Percentiles rank a stretch among this genome's conserved stretches.
phyloP scores from a whole-genome alignment of 1,139 yeast genomes.

The Debaryomycetaceae sp. region DNA sequence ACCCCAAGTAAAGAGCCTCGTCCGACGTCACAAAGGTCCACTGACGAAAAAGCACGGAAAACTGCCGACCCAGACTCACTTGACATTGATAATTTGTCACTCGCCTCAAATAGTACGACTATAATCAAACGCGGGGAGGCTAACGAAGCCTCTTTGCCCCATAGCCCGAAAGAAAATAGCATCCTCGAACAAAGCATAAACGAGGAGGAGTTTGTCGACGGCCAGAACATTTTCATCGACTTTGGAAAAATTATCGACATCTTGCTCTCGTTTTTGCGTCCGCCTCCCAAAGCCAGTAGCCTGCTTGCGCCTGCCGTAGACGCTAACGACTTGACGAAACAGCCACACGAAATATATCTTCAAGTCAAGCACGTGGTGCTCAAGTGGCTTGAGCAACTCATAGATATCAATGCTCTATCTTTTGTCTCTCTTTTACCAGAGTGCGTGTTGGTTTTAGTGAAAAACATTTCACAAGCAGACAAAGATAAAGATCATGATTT shows the following conservation, averaged over 20 bases:
- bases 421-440: slow-evolving; percentile 51
- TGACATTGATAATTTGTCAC: slow-evolving; percentile 12
- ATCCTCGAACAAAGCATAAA: not conserved
- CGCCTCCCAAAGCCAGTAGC: slow-evolving; percentile 19
- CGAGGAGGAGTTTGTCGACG: slow-evolving; percentile 44
- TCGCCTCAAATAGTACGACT: slow-evolving; percentile 16
- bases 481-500: slow-evolving; percentile 29
- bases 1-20: not conserved
- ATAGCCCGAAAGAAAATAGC: too few relatives aligned
- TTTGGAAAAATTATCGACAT: slow-evolving; percentile 74
- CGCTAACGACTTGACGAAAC: slow-evolving; percentile 16
- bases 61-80: slow-evolving; percentile 1
- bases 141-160: slow-evolving; percentile 42
- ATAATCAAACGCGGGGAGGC: slow-evolving; percentile 6
- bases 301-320: too few relatives aligned
- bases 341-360: slow-evolving; percentile 42
- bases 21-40: slow-evolving; percentile 3
- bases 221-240: slow-evolving; percentile 80
- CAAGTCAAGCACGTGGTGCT: slow-evolving; percentile 75
- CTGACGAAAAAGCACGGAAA: slow-evolving; percentile 2
- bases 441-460: slow-evolving; percentile 27
- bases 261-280: slow-evolving; percentile 64
- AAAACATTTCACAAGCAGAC: slow-evolving; percentile 29
- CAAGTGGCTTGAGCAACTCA: slow-evolving; percentile 70
- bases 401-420: slow-evolving; percentile 67